Conservation (phyloP, 768 basidiomycete genomes). For the Boletus rex-veris region DNA sequence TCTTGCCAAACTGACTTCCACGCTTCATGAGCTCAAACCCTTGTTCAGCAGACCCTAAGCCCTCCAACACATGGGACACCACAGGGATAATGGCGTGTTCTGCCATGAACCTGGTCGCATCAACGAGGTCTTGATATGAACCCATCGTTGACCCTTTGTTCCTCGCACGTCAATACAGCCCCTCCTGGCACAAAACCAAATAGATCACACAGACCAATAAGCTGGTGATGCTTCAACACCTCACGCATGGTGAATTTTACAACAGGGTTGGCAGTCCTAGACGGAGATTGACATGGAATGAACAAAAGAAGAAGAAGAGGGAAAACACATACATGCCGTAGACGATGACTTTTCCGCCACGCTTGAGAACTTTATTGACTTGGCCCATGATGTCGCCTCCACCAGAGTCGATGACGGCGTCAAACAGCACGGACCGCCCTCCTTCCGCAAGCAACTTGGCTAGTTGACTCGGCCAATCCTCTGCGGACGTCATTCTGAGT, state of each 20-base stretch:
- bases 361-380: slow-evolving; percentile 47
- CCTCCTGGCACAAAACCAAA: slow-evolving; percentile 1
- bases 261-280: slow-evolving; percentile 58
- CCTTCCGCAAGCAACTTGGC: slow-evolving; percentile 38
- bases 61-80: slow-evolving; percentile 66
- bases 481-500: slow-evolving; percentile 24
- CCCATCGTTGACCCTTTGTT: slow-evolving; percentile 79
- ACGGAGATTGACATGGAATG: slow-evolving; percentile 12
- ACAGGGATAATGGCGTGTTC: slow-evolving; percentile 67
- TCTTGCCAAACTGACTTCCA: slow-evolving; percentile 76
- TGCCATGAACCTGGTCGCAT: slow-evolving; percentile 67
- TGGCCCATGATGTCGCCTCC: slow-evolving; percentile 62
- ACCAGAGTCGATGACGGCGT: slow-evolving; percentile 66
- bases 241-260: slow-evolving; percentile 75
- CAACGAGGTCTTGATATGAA: slow-evolving; percentile 66
- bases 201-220: slow-evolving; percentile 52
- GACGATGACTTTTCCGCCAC: slow-evolving; percentile 57
- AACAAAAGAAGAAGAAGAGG: neutral
- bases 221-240: slow-evolving; percentile 68
- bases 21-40: slow-evolving; percentile 66
- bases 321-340: slow-evolving; percentile 53
- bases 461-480: slow-evolving; percentile 52
- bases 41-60: slow-evolving; percentile 58
- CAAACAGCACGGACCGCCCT: slow-evolving; percentile 35
- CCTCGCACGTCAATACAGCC: slow-evolving; percentile 12